Base-by-base conservation (phyloP, 345 rosid genomes). In the Camelina sativa region DNA sequence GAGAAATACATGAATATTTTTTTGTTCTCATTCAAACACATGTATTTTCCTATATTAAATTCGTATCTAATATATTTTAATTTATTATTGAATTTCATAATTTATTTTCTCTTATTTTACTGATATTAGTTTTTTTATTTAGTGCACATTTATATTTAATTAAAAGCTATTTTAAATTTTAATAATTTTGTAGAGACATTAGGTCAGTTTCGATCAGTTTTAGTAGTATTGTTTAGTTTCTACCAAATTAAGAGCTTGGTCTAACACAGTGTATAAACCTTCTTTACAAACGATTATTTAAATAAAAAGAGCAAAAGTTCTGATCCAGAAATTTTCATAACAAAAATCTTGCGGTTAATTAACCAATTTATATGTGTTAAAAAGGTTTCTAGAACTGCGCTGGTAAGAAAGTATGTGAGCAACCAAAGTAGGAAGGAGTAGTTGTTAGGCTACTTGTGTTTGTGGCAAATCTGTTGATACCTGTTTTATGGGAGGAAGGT, bases 371-470 rank as follows among this genome's bases (percentile, higher is more conserved):
- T 9, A 67, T 13, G 53, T 35, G 16, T 44, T 16, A 47, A 65
- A 34, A 65, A 46, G 11, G 44, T 74, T 65, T 66, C 53, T 58
- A 57, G 67, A 66, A 41, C 41, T 19, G 65, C 11, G 20, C 32
- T 62, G 47, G 69, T 51, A 40, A 61, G n/a, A 38, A 52, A 41
- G 53, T 61, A 43, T 69, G 64, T 43, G 55, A 62, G 62, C 64
- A 61, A 53, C 56, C 22, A n/a, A 76, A 69, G 58, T 67, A 59
- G 16, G 46, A 58, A 47, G 46, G 46, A 60, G 74, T 68, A 48
- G 23, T 68, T 69, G 79, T 68, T 62, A 76, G 50, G 62, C 62
- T 60, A 67, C 79, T 41, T 51, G 55, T 60, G 47, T 67, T 60
- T 67, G 68, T 75, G 67, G 51, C 68, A 23, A 75, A 17, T 17